These are phyloP conservation scores for Perkinsela sp. DNA, from an alignment of 208 protist genomes.

Conservation along the genomic window DNA sequence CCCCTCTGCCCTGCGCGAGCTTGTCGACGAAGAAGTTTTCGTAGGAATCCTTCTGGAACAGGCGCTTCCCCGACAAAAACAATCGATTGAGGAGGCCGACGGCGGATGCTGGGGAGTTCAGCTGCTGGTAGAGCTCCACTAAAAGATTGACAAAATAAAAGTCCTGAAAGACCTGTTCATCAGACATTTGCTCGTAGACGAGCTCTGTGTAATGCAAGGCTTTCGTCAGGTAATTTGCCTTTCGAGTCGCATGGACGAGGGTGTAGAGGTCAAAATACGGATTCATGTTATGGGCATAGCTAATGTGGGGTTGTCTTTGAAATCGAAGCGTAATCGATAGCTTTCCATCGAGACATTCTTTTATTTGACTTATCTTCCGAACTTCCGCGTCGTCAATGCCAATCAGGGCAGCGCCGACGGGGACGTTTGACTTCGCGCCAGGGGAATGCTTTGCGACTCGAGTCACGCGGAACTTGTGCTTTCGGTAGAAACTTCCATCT, in stretches of 20 bases:
- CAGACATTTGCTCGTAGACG: background rate
- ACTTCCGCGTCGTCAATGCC: background rate
- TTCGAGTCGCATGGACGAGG: background rate
- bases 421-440: background rate
- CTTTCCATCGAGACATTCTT: background rate
- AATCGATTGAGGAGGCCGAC: background rate
- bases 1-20: background rate
- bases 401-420: background rate
- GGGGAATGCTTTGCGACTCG: background rate
- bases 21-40: background rate
- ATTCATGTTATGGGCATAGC: background rate
- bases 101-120: background rate
- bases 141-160: background rate
- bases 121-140: background rate
- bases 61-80: background rate
- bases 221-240: background rate
- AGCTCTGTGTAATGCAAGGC: conserved; percentile 1
- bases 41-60: background rate
- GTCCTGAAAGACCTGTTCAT: background rate
- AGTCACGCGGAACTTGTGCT: background rate
- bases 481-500: background rate
- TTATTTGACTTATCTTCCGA: background rate
- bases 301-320: background rate
- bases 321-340: background rate
- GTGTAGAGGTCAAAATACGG: conserved; percentile 1